Base-by-base conservation (phyloP, 805 yeast genomes). In the Pichia membranifaciens region DNA sequence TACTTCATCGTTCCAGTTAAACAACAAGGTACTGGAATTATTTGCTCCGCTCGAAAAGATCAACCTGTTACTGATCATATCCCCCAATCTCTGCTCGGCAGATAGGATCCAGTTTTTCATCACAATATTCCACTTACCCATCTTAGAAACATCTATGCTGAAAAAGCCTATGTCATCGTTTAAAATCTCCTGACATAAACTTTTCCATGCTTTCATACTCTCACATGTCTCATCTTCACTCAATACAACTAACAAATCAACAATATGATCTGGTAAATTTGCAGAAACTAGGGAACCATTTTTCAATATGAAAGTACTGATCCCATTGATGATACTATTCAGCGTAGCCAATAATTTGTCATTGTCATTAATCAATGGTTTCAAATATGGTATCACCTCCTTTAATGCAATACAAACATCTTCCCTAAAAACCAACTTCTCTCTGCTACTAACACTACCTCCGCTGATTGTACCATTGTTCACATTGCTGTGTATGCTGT, bases 101-200 rank as follows among this genome's bases (percentile, higher is more conserved):
- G 68, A 73, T 7, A 69, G 64, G 3, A 82, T 71, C 96, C 96
- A 91, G 12, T 69, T 67, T 21, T 60, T 59, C 5, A 90, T 65
- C 1, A 87, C 71, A 0, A 66, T 57, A 47, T 69, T 68, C 91
- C 96, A 85, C 16, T 64, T 52, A 3, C 65, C 51, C 6, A 5
- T 9, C 42, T 64, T 63, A 41, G 52, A 43, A 5, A 55, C 51
- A 4, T 58, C 58, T 31, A 69, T 57, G 2, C 57, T 58, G 57
- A 88, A 81, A 54, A 87, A 80, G 18, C 40, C 40, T 9, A 68
- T 67, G 10, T 71, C 49, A 58, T 86, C 96, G 58, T 75, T 71
- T 47, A 87, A 73, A 0, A 79, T 63, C 42, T 91, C 98, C 37
- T 68, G 69, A 1, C 89, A 73, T 20, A 80, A 51, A 3, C 72